Evolutionary conservation across 2,329 filamentous ascomycete species (phyloP), one percentile per base, ranked within the genome.

Genomic region (Colletotrichum magnum): DNA sequence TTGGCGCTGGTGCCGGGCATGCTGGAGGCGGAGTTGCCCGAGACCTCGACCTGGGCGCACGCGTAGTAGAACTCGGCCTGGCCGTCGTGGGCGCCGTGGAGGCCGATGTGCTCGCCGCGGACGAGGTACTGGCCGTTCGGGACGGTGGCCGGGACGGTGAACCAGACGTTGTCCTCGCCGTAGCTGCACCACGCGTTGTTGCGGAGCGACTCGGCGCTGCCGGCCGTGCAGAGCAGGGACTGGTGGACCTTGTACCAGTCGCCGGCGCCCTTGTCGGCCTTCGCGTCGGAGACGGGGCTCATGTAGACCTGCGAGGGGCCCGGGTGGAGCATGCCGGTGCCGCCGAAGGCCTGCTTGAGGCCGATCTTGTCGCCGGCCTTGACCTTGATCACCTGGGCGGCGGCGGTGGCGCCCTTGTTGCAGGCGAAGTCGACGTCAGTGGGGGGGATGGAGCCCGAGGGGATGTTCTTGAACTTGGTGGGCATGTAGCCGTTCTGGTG

Each of bases 91-190:
- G 72, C 82, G 71, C 82, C 81, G 75, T 85, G 83, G 32, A 86
- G 79, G 12, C 76, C 84, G 60, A 86, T 82, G 69, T 85, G 83
- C 75, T 86, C 83, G 52, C 82, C 76, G 10, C 83, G 76, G 18
- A 85, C 73, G 9, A 86, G 75, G 73, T 85, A 85, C 69, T 85
- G 77, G 12, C 83, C 83, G 4, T 76, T 73, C 5, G 83, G 82
- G 1, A 77, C 76, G 47, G 75, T 76, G 32, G 73, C 75, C 2
- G 83, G 83, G 39, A 85, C 79, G 1, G 76, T 78, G 51, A 80
- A 80, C 60, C 64, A 62, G 32, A 77, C 56, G 18, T 61, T 48
- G 64, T 71, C 67, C 63, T 72, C 58, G 68, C 68, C 62, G 60
- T 69, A 74, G 52, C 71, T 63, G 70, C 73, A 73, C 70, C 71